Percentiles rank a stretch among this genome's conserved stretches.
Evolutionary conservation across 2,329 filamentous ascomycete genomes (phyloP).

Genomic region (Cyphellophora attinorum): DNA sequence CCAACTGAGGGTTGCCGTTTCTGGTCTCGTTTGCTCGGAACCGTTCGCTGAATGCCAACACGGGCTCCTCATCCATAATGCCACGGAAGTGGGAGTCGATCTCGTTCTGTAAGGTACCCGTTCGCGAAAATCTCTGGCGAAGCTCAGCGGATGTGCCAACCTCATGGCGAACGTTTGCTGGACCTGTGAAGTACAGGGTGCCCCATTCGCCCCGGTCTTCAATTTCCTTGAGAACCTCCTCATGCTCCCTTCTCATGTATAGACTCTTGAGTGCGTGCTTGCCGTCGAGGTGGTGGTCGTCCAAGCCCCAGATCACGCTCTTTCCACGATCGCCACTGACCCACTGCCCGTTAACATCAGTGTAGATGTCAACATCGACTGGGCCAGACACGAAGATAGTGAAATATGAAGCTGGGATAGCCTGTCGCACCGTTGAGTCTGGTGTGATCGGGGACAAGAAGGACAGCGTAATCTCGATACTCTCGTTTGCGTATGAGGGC

Average conservation of each 20-base stretch:
- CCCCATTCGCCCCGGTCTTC: slow-evolving; percentile 76
- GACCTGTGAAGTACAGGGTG: slow-evolving; percentile 65
- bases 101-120: slow-evolving; percentile 55
- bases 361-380: slow-evolving; percentile 54
- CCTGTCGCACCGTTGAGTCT: slow-evolving; percentile 68
- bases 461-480: slow-evolving; percentile 46
- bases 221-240: slow-evolving; percentile 66
- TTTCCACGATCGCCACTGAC: slow-evolving; percentile 65
- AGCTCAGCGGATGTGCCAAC: slow-evolving; percentile 58
- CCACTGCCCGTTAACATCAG: slow-evolving; percentile 69
- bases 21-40: slow-evolving; percentile 43
- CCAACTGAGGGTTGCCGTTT: slow-evolving; percentile 36
- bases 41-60: slow-evolving; percentile 67
- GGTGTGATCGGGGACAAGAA: slow-evolving; percentile 72
- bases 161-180: slow-evolving; percentile 58
- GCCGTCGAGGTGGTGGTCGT: slow-evolving; percentile 31
- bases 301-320: slow-evolving; percentile 60
- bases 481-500: slow-evolving; percentile 23
- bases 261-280: slow-evolving; percentile 29
- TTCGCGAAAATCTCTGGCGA: slow-evolving; percentile 59
- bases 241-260: slow-evolving; percentile 29
- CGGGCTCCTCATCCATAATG: slow-evolving; percentile 69
- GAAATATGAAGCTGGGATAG: slow-evolving; percentile 73
- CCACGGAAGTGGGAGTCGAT: slow-evolving; percentile 58
- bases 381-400: slow-evolving; percentile 60